Percentiles rank a stretch among this genome's conserved stretches.
These are phyloP conservation scores for Plasmodium berghei DNA, from an alignment of 169 alveolate species.

Conservation along the genomic window DNA sequence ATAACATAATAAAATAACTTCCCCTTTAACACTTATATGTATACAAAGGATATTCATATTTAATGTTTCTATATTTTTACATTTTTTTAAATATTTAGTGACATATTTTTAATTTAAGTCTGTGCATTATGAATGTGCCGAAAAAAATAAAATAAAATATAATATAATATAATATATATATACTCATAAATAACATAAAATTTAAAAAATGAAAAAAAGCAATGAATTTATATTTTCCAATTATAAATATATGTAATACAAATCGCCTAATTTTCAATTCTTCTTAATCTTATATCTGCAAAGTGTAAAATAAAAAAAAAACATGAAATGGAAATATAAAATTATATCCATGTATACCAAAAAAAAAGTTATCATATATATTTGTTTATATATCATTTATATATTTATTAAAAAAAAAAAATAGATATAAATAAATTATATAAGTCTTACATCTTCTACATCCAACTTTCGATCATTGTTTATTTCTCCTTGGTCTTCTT, in stretches of 20 bases:
- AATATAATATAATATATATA: constrained; percentile 30
- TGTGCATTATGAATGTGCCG: constrained; percentile 4
- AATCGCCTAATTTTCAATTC: background rate
- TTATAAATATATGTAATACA: background rate
- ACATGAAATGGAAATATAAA: background rate
- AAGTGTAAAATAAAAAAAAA: background rate
- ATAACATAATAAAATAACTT: too few relatives aligned
- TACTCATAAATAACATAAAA: constrained; percentile 1
- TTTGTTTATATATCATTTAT: background rate
- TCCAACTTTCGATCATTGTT: constrained; percentile 44
- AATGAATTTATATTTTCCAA: background rate
- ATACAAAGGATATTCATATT: background rate
- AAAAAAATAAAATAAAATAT: constrained; percentile 19
- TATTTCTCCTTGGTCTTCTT: constrained; percentile 76
- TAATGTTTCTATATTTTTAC: background rate
- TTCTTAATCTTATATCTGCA: constrained; percentile 19
- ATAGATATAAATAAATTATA: background rate
- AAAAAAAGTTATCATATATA: background rate
- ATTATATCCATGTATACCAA: background rate
- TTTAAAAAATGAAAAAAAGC: constrained; percentile 18
- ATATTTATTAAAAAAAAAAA: background rate
- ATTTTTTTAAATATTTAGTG: constrained; percentile 18
- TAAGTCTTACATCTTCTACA: constrained; percentile 60
- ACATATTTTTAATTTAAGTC: constrained; percentile 38
- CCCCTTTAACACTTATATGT: background rate